Percentiles rank a stretch among this genome's conserved stretches.
phyloP scores from a whole-genome alignment of 306 rosid species.

The Lablab purpureus region DNA sequence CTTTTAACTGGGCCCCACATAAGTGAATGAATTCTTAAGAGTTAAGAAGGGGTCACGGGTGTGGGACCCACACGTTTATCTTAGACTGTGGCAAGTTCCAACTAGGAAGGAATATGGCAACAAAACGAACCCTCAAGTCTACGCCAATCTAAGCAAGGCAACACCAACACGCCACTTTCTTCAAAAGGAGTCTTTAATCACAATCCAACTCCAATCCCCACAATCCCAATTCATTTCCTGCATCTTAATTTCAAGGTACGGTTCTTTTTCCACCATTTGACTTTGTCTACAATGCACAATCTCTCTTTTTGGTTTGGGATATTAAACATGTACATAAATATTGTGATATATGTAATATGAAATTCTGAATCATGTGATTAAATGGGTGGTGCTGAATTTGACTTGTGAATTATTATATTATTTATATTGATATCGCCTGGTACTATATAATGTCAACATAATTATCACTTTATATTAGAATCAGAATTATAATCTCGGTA shows the following conservation, averaged over 20 bases:
- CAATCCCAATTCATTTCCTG: not conserved
- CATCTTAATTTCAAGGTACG: conserved; percentile 33
- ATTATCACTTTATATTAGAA: not conserved
- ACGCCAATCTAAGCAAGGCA: not conserved
- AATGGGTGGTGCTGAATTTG: conserved; percentile 35
- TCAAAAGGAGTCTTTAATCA: not conserved
- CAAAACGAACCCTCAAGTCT: not conserved
- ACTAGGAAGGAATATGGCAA: not conserved
- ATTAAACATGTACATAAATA: not conserved
- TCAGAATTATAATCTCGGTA: not conserved
- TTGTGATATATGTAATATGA: not conserved
- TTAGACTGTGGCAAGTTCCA: not conserved
- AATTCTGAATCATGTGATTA: not conserved
- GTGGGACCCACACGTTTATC: conserved; percentile 32
- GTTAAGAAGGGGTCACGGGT: not conserved
- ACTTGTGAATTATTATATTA: not conserved
- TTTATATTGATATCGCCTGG: not conserved
- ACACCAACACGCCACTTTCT: not conserved
- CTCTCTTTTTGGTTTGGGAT: not conserved
- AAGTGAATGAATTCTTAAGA: not conserved
- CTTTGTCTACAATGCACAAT: conserved; percentile 28
- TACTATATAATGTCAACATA: conserved; percentile 31
- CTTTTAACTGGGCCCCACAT: no score
- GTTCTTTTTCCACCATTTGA: conserved; percentile 40
- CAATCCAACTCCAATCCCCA: not conserved